These are phyloP conservation scores for Kwoniella heveanensis DNA, from an alignment of 768 basidiomycete genomes.

Conservation along the genomic window DNA sequence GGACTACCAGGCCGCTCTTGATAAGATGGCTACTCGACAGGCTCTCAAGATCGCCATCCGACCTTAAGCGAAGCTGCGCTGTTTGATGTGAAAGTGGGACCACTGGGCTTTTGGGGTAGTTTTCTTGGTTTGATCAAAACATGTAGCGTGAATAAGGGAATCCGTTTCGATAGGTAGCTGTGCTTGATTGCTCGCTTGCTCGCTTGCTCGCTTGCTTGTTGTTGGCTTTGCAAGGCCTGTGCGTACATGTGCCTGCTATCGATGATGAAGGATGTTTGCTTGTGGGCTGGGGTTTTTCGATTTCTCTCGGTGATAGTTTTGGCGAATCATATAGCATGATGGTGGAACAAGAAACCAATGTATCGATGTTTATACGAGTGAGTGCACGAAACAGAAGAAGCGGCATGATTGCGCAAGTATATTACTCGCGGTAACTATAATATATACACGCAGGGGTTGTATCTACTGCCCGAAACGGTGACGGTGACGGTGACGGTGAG, in stretches of 20 bases:
- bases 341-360: constrained; percentile 13
- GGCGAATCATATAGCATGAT: constrained; percentile 7
- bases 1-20: constrained; percentile 68
- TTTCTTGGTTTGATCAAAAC: no score
- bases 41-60: constrained; percentile 50
- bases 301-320: neutral
- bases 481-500: no score
- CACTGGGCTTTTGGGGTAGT: no score
- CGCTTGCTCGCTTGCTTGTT: no score
- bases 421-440: no score
- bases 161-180: no score
- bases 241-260: neutral
- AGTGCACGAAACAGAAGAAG: no score
- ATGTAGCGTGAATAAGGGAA: constrained; percentile 1
- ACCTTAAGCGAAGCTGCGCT: constrained; percentile 19
- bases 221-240: no score
- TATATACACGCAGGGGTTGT: constrained; percentile 4
- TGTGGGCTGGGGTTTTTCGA: neutral
- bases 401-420: no score
- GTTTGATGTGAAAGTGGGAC: no score
- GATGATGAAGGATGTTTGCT: neutral
- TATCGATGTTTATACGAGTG: constrained; percentile 13
- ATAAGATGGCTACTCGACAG: constrained; percentile 64
- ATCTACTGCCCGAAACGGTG: neutral
- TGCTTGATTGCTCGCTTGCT: no score